These are phyloP conservation scores for Beta lomatogona DNA, from an alignment of 179 eudicot genomes.

Conservation along the genomic window DNA sequence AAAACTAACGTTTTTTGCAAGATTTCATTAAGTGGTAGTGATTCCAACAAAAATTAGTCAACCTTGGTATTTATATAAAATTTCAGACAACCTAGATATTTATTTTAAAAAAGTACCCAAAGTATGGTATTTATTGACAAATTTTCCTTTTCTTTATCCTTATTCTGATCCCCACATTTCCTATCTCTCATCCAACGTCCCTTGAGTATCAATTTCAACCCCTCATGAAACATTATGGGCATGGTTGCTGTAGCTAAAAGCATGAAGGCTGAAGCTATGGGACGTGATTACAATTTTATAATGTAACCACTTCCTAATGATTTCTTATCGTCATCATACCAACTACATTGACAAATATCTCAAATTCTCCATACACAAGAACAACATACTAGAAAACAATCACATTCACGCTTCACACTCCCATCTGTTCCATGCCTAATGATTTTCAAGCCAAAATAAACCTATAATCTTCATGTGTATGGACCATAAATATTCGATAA, in stretches of 20 bases:
- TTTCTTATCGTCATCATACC: slow-evolving; percentile 1
- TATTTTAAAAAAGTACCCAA: no score
- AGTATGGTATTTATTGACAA: no score
- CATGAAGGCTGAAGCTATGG: not conserved
- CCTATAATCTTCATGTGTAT: not conserved
- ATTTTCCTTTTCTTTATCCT: no score
- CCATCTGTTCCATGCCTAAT: slow-evolving; percentile 10
- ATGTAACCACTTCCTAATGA: not conserved
- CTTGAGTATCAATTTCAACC: no score
- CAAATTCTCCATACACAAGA: not conserved
- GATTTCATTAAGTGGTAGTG: no score
- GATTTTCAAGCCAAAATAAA: not conserved
- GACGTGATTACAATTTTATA: not conserved
- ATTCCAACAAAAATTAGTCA: no score
- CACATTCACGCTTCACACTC: slow-evolving; percentile 11
- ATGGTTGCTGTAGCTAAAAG: not conserved
- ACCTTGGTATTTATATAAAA: no score
- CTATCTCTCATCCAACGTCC: no score
- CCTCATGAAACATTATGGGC: not conserved
- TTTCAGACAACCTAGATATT: no score
- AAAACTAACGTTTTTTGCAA: no score
- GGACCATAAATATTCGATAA: not conserved
- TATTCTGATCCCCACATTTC: no score
- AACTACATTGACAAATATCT: not conserved
- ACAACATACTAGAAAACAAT: slow-evolving; percentile 9